Conservation (phyloP, 75 land plant species). For the Picea sitchensis region DNA sequence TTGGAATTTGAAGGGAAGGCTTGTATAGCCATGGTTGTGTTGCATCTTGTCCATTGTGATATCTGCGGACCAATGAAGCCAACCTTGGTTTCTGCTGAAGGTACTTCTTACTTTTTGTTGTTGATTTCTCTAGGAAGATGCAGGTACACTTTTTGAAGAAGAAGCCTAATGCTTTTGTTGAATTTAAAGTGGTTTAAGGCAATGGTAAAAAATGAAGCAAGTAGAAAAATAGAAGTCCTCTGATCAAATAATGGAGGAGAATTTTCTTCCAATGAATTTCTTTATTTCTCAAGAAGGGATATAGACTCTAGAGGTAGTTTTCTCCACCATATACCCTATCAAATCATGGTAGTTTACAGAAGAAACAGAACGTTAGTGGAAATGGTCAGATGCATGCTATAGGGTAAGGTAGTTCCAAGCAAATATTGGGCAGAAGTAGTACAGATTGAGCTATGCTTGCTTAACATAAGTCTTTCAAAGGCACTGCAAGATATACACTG, state of each 20-base stretch:
- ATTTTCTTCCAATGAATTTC: background rate
- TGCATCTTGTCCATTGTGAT: too few relatives aligned
- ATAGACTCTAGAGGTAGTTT: background rate
- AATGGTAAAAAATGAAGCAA: too few relatives aligned
- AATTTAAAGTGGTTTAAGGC: background rate
- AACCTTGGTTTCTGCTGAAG: too few relatives aligned
- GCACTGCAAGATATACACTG: background rate
- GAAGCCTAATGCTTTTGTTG: background rate
- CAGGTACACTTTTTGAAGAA: background rate
- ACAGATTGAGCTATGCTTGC: background rate
- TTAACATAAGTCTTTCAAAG: background rate
- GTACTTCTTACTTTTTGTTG: background rate
- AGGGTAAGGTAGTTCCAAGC: background rate
- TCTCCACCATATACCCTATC: too few relatives aligned
- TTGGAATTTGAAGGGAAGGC: too few relatives aligned
- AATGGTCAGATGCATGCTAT: too few relatives aligned
- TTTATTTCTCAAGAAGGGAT: background rate
- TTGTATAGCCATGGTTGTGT: too few relatives aligned
- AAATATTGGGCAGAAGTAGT: too few relatives aligned
- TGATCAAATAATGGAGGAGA: background rate
- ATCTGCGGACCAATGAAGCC: too few relatives aligned
- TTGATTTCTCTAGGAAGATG: background rate
- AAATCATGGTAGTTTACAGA: too few relatives aligned
- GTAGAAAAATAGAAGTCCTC: background rate
- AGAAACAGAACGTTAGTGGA: too few relatives aligned